A percentile compares a stretch with the other conserved stretches of the same genome.
These are phyloP conservation scores for Isoetes taiwanensis DNA, from an alignment of 75 land plant genomes.

Conservation along the genomic window DNA sequence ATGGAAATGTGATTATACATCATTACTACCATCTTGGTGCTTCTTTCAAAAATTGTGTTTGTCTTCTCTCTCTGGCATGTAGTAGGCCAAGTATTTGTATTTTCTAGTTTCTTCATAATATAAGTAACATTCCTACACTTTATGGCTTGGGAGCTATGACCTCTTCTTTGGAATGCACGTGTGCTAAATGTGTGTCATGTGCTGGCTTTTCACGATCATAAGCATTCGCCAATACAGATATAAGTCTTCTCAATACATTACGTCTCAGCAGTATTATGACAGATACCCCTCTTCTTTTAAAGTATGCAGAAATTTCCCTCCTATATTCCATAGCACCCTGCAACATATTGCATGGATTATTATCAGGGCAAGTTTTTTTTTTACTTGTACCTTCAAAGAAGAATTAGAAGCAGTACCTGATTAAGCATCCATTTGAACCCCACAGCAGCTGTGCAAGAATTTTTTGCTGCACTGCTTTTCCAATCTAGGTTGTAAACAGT, in stretches of 20 bases:
- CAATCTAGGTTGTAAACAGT: constrained; percentile 65
- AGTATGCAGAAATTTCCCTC: constrained; percentile 54
- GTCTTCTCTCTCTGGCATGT: background rate
- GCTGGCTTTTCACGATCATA: constrained; percentile 53
- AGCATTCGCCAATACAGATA: constrained; percentile 66
- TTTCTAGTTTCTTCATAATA: background rate
- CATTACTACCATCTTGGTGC: background rate
- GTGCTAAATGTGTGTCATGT: constrained; percentile 83
- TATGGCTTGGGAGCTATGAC: constrained; percentile 21
- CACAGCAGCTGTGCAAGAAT: constrained; percentile 71
- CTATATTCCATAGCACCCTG: constrained; percentile 72
- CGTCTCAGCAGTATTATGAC: constrained; percentile 56
- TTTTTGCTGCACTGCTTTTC: constrained; percentile 65
- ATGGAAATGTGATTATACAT: background rate
- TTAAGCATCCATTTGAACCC: constrained; percentile 94
- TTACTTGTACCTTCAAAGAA: background rate
- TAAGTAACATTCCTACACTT: no score
- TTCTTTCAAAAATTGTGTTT: background rate
- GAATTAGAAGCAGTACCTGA: constrained; percentile 35
- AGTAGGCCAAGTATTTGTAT: background rate
- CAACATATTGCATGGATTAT: constrained; percentile 6
- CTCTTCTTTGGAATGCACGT: constrained; percentile 74
- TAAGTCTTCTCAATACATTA: constrained; percentile 49
- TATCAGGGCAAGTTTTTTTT: background rate
- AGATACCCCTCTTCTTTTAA: constrained; percentile 45